A percentile compares a stretch with the other conserved stretches of the same genome.
Evolutionary conservation across 441 rosid species (phyloP).

Genomic region (Arabidopsis lyrata): DNA sequence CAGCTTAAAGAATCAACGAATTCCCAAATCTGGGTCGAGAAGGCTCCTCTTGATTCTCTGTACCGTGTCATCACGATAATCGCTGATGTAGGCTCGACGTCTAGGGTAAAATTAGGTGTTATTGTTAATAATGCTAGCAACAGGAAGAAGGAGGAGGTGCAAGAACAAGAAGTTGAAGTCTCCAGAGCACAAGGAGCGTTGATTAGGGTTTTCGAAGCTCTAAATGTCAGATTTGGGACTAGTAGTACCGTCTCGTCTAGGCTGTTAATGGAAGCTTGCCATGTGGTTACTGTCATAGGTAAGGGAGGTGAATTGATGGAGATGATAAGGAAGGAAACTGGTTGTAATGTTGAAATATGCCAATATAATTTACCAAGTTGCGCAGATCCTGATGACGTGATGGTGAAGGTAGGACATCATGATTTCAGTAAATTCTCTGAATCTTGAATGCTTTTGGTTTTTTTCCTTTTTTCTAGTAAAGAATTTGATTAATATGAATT

Average conservation of each 20-base stretch:
- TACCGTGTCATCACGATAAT: constrained; percentile 59
- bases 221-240: constrained; percentile 49
- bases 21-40: constrained; percentile 62
- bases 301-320: constrained; percentile 68
- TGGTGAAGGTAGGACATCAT: constrained; percentile 59
- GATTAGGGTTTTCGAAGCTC: constrained; percentile 71
- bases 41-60: constrained; percentile 47
- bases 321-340: constrained; percentile 62
- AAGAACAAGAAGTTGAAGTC: constrained; percentile 26
- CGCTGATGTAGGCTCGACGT: constrained; percentile 32
- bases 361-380: constrained; percentile 59
- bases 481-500: too few species aligned
- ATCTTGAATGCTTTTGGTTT: not conserved
- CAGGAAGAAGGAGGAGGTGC: not conserved
- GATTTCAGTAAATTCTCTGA: not conserved
- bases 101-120: constrained; percentile 8
- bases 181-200: constrained; percentile 77
- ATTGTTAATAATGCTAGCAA: not conserved
- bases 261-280: constrained; percentile 61
- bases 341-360: constrained; percentile 58
- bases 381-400: constrained; percentile 56
- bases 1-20: constrained; percentile 60
- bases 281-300: constrained; percentile 66
- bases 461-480: too few species aligned
- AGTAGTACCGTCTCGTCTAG: constrained; percentile 65